Conservation (phyloP, 2,329 filamentous ascomycete genomes). For the Teratosphaeria zuluensis region DNA sequence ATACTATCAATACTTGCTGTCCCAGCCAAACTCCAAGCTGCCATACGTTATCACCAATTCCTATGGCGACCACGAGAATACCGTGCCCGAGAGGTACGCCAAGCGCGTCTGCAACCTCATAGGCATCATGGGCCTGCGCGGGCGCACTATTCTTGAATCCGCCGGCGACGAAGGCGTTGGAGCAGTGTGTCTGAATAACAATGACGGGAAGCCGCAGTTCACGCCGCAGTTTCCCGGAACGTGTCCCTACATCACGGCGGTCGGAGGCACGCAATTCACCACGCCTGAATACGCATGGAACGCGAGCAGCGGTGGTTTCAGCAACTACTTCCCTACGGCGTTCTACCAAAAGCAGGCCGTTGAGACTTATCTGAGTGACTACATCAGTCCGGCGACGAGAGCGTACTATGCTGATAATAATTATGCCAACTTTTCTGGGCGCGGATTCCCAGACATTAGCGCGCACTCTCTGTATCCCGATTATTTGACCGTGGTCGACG, state of each 20-base stretch:
- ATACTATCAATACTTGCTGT: conserved; percentile 49
- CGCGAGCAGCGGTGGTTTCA: conserved; percentile 32
- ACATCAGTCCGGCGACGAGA: conserved; percentile 10
- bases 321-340: conserved; percentile 32
- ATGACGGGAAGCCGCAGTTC: conserved; percentile 29
- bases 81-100: conserved; percentile 50
- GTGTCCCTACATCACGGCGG: conserved; percentile 38
- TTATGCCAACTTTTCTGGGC: conserved; percentile 13
- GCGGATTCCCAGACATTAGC: conserved; percentile 37
- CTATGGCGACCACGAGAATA: conserved; percentile 57
- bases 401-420: conserved; percentile 11
- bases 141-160: conserved; percentile 50
- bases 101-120: conserved; percentile 53
- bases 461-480: conserved; percentile 33
- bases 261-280: conserved; percentile 33
- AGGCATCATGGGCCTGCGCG: conserved; percentile 53
- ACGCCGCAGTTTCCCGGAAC: conserved; percentile 30
- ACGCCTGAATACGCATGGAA: conserved; percentile 28
- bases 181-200: conserved; percentile 32
- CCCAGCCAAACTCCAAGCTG: conserved; percentile 37
- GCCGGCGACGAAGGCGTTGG: conserved; percentile 53
- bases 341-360: conserved; percentile 34
- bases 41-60: conserved; percentile 54
- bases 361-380: conserved; percentile 8
- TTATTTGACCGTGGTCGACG: conserved; percentile 28